Base-by-base conservation (phyloP, 192 early-diverging fungal genomes). In the Coemansia sp. region DNA sequence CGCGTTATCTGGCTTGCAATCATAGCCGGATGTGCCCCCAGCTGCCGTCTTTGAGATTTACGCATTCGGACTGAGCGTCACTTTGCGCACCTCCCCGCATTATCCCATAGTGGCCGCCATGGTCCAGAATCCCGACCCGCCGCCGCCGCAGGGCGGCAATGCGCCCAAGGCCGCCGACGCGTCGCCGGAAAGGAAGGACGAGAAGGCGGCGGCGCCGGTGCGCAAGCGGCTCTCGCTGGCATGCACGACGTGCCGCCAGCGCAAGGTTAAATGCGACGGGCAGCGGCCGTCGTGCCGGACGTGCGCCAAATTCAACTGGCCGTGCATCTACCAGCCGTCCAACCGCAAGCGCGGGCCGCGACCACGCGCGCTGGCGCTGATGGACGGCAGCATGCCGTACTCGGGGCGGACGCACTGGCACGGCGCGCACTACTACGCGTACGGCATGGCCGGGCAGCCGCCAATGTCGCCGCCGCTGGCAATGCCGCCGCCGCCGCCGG, bases 311-410 rank as follows among this genome's bases (percentile, higher is more conserved):
- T 78, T 85, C 32, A 79, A 78, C 36, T 55, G 48, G 36, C 67
- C 75, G 21, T 96, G 93, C 63, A 79, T 89, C 7, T 96, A 91
- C 67, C 80, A 87, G 40, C 89, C 90, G 7, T 84, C 82, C 49
- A 88, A 85, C 60, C 90, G 92, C 67, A 94, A 94, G 69, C 81
- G 92, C 30, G 92, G 93, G 0, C 93, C 92, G 23, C 84, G 91
- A 2, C 74, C 74, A 11, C 47, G 74, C 15, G 74, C 74, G 11
- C 59, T 77, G 62, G 74, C 74, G 19, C 49, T 70, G 54, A 69
- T 77, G 56, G 74, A 77, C 20, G 71, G 64, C 42, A 14, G 50
- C 47, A 53, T 60, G 39, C 72, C 72, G 6, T 75, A 68, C 50
- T 50, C 51, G 15, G 60, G 39, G 34, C 72, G 72, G 32, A 40